Evolutionary conservation across 2,329 filamentous ascomycete genomes (phyloP), one percentile per base, ranked within the genome.

Genomic region (Rosellinia necatrix): DNA sequence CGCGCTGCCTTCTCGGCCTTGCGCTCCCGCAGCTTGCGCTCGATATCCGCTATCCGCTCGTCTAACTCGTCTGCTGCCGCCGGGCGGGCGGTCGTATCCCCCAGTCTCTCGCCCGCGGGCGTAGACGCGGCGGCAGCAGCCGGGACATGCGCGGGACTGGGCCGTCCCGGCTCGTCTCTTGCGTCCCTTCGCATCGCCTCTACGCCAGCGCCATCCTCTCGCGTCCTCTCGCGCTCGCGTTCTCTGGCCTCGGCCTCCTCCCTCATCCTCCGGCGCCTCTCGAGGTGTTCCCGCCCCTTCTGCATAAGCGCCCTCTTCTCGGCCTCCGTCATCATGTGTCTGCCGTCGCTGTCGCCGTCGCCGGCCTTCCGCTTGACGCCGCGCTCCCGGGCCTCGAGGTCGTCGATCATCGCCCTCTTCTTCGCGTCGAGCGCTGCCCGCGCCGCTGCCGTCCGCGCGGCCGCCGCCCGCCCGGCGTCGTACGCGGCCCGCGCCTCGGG

Each of bases 351-450:
- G 41, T 76, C 72, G 51, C 73, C 74, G 10, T 73, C 81, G 29
- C 78, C 81, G 1, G 17, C 38, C 58, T 84, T 76, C 38, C 83
- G 75, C 68, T 84, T 86, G 48, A 85, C 78, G 2, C 86, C 86
- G 25, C 82, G 78, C 72, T 96, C 93, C 17, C 89, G 79, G 22
- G 84, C 82, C 74, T 96, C 92, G 47, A 97, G 76, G 68, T 97
- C 92, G 68, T 96, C 91, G 62, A 90, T 89, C 82, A 96, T 89
- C 64, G 85, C 82, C 69, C 89, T 79, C 64, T 89, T 80, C 72
- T 87, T 83, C 43, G 85, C 85, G 65, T 90, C 86, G 74, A 96
- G 88, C 59, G 87, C 79, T 48, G 89, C 86, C 66, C 87, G 81
- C 73, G 92, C 85, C 68, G 85, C 79, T 71, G 84, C 83, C 68